These are phyloP conservation scores for Breviolum minutum DNA, from an alignment of 73 alveolate species.

Conservation along the genomic window DNA sequence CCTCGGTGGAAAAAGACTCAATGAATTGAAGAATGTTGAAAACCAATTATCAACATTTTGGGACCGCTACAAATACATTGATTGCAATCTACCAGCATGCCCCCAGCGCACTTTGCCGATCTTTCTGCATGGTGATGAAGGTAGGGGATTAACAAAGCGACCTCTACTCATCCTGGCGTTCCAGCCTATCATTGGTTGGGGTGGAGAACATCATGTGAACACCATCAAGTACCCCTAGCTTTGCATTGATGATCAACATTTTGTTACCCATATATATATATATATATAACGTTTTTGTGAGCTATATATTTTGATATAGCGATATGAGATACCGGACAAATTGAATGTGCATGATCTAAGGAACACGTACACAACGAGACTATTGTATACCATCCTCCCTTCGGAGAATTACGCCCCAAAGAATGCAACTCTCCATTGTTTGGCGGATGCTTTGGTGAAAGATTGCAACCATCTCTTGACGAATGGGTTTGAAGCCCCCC, in stretches of 20 bases:
- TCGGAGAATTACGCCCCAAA: neutral
- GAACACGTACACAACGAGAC: neutral
- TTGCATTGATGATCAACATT: no score
- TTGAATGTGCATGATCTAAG: neutral
- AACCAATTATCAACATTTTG: neutral
- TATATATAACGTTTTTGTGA: neutral
- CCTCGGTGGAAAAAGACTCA: neutral
- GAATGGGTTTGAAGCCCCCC: neutral
- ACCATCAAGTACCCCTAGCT: neutral
- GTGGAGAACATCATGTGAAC: neutral
- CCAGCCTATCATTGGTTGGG: neutral
- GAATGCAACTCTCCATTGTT: neutral
- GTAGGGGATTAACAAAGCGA: neutral
- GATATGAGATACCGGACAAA: no score
- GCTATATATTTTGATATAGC: neutral
- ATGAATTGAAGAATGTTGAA: neutral
- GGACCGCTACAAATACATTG: neutral
- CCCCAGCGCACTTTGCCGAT: no score
- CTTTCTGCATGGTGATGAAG: no score
- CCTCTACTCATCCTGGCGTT: neutral
- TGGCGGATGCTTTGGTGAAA: neutral
- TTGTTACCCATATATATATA: neutral
- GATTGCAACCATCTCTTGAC: neutral
- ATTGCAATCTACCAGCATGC: neutral
- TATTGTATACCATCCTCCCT: slow-evolving; percentile 23